Conservation (phyloP, 2,329 filamentous ascomycete genomes). For the Xylaria polymorpha region DNA sequence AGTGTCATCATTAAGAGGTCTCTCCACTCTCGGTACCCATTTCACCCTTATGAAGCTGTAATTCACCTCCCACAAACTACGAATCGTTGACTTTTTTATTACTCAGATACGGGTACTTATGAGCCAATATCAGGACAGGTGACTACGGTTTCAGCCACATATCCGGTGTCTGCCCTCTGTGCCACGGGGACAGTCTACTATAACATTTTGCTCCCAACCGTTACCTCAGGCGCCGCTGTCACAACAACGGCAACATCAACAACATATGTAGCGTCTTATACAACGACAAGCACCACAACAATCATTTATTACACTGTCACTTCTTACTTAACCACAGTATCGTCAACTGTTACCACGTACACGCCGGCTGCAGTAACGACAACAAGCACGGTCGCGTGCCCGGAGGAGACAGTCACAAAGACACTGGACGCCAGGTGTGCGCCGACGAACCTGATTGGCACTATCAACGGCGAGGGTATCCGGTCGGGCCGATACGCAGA, state of each 20-base stretch:
- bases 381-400: slow-evolving; percentile 24
- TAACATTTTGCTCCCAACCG: slow-evolving; percentile 19
- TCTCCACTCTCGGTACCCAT: background rate
- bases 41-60: background rate
- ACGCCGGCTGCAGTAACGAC: slow-evolving; percentile 6
- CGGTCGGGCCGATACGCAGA: slow-evolving; percentile 35
- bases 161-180: slow-evolving; percentile 22
- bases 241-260: slow-evolving; percentile 30
- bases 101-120: slow-evolving; percentile 30
- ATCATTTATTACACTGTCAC: slow-evolving; percentile 11
- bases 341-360: slow-evolving; percentile 20
- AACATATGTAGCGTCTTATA: slow-evolving; percentile 14
- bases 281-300: slow-evolving; percentile 24
- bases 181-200: background rate
- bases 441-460: slow-evolving; percentile 39
- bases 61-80: background rate
- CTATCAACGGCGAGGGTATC: slow-evolving; percentile 40
- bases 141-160: slow-evolving; percentile 16
- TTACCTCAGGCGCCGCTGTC: slow-evolving; percentile 19
- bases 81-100: slow-evolving; percentile 4
- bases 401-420: slow-evolving; percentile 24
- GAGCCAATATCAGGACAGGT: slow-evolving; percentile 25
- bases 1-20: background rate
- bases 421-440: slow-evolving; percentile 25
- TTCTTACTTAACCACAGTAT: slow-evolving; percentile 19